Evolutionary conservation across 176 grass and related monocot genomes (phyloP).

Genomic region (Aegilops longissima): DNA sequence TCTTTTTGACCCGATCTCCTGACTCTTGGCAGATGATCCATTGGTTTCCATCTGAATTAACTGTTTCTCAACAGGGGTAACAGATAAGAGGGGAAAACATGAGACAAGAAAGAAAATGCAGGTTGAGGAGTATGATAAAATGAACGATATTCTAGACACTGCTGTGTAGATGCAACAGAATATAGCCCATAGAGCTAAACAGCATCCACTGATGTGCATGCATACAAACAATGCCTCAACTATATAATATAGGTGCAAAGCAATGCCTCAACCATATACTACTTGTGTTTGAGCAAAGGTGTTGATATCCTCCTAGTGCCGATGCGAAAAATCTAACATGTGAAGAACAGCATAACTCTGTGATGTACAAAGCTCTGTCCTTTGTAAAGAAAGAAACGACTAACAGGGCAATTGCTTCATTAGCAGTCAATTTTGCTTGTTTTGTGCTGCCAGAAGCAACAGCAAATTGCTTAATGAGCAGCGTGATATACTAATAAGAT

Average conservation of each 20-base stretch:
- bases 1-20: background rate
- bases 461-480: background rate
- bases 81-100: background rate
- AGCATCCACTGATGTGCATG: background rate
- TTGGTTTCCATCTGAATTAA: background rate
- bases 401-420: background rate
- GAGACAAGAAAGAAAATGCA: background rate
- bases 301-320: background rate
- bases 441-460: background rate
- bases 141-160: background rate
- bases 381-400: background rate
- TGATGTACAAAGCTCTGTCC: background rate
- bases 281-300: background rate
- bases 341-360: background rate
- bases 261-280: too few species aligned
- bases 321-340: background rate
- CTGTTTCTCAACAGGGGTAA: background rate
- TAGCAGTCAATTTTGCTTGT: background rate
- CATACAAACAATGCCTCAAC: too few species aligned
- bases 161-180: background rate
- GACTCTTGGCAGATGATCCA: background rate
- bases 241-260: too few species aligned
- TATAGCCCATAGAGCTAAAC: background rate
- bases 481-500: background rate
- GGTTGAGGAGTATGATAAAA: background rate